Base-by-base conservation (phyloP, 805 yeast genomes). In the Candida methanosorbosa region DNA sequence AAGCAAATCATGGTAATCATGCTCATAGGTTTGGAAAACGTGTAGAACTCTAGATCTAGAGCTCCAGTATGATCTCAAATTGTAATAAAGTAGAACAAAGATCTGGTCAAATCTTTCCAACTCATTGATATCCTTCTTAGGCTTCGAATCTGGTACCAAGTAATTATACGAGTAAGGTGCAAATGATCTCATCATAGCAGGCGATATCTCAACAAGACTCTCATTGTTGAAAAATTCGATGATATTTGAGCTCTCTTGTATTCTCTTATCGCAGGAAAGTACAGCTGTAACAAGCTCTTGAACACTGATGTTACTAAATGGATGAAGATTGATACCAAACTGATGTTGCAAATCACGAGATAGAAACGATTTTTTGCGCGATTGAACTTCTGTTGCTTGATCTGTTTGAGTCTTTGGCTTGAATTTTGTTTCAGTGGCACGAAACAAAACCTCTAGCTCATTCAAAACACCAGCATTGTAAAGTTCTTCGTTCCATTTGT, bases 281-380 rank as follows among this genome's bases (percentile, higher is more conserved):
- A 81, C 73, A 48, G 69, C 71, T 4, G 43, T 35, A 2, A 79
- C 64, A 38, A 82, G 61, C 28, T 74, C 77, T 18, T 66, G 72
- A 29, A 72, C 86, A 3, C 70, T 49, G 23, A 69, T 49, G 21
- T 57, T 56, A 15, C 75, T 70, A 52, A 72, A 81, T 49, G 72
- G 64, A 47, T 82, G 88, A 36, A 82, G 62, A 48, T 82, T 82
- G 46, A 82, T 82, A 27, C 86, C 86, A 57, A 82, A 81, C 49
- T 81, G 88, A 47, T 82, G 92, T 2, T 84, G 78, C 15, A 79
- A 49, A 42, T 82, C 92, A 40, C 87, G 64, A 0, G 88, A 67
- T 43, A 82, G 61, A 44, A 80, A 75, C 0, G 78, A 50, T 44
- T 72, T 69, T 36, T 70, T 68, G 18, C 26, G 14, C 8, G 26